These are phyloP conservation scores for Niebla homalea DNA, from an alignment of 495 filamentous ascomycete genomes.

Conservation along the genomic window DNA sequence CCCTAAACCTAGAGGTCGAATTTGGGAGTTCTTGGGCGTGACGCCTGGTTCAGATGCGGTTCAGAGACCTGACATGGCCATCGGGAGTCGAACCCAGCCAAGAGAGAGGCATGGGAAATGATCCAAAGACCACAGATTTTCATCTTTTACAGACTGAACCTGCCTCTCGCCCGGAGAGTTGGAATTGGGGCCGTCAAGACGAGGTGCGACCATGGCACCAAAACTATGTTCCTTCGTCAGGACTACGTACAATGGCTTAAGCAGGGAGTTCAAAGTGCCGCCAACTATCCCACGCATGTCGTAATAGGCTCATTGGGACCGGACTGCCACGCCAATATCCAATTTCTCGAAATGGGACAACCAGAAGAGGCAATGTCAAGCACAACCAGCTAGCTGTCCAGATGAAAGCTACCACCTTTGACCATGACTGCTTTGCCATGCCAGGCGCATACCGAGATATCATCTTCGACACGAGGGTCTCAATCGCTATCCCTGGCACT, in stretches of 20 bases:
- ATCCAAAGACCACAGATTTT: no score
- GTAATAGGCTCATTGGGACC: constrained; percentile 9
- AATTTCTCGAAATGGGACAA: constrained; percentile 13
- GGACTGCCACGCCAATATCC: constrained; percentile 11
- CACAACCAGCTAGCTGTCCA: constrained; percentile 12
- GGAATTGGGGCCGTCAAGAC: no score
- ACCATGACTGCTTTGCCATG: not conserved
- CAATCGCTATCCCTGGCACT: constrained; percentile 11
- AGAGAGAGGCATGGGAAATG: no score
- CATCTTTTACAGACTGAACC: no score
- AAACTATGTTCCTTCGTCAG: no score
- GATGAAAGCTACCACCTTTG: not conserved
- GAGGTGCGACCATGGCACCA: no score
- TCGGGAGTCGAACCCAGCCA: no score
- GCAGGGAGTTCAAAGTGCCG: not conserved
- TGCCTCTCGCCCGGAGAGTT: no score
- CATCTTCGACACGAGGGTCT: constrained; percentile 4
- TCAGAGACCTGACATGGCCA: no score
- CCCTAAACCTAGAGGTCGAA: constrained; percentile 63
- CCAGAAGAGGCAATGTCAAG: constrained; percentile 12
- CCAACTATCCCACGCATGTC: not conserved
- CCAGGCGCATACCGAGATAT: not conserved
- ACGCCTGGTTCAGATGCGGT: constrained; percentile 5
- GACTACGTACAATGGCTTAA: no score
- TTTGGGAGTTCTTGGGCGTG: constrained; percentile 66